Percentiles rank a stretch among this genome's conserved stretches.
Evolutionary conservation across 768 basidiomycete species (phyloP).

Genomic region (Pholiota conissans): DNA sequence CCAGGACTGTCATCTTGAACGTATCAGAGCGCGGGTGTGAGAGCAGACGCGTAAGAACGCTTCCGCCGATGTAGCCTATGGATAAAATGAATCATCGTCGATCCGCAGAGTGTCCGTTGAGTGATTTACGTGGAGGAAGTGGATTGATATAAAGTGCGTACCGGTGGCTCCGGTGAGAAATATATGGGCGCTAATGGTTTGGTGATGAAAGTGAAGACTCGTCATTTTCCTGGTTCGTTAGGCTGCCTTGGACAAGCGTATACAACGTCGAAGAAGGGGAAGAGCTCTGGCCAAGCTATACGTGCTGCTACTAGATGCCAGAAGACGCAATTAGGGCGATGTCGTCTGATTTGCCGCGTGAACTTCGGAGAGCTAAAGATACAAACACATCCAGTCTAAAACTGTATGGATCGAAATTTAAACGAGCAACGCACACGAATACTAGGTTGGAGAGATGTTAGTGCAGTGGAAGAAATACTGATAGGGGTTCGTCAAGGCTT

Average conservation of each 20-base stretch:
- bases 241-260: neutral
- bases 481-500: no score
- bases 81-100: neutral
- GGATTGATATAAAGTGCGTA: constrained; percentile 14
- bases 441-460: no score
- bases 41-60: constrained; percentile 48
- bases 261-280: no score
- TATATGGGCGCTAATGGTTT: constrained; percentile 30
- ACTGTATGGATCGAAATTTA: no score
- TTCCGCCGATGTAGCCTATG: constrained; percentile 58
- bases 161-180: constrained; percentile 52
- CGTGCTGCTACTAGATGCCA: no score
- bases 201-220: constrained; percentile 14
- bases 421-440: no score
- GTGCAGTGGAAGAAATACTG: no score
- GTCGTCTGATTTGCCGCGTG: no score
- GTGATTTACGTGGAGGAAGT: neutral
- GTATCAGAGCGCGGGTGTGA: constrained; percentile 38
- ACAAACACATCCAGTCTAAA: no score
- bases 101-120: neutral
- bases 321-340: no score
- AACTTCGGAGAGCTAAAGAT: no score
- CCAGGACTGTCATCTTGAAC: constrained; percentile 45
- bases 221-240: neutral
- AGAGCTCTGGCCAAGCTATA: no score